phyloP scores from a whole-genome alignment of 768 basidiomycete genomes.

The Collybia mongolica region DNA sequence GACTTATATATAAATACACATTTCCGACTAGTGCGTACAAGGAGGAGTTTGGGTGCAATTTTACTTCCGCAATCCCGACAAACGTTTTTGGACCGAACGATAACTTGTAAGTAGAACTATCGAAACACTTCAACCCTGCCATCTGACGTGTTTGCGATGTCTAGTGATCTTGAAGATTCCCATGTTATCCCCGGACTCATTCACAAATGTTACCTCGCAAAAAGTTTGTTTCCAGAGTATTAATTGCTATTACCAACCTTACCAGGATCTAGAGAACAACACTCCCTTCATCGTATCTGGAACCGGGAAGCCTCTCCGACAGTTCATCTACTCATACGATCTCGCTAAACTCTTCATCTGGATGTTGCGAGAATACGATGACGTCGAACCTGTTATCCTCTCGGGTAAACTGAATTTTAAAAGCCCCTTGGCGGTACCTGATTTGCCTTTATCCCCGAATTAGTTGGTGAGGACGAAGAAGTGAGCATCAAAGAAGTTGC shows the following conservation, averaged over 20 bases:
- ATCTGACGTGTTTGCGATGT: slow-evolving; percentile 6
- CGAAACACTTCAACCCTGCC: background rate
- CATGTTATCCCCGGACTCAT: slow-evolving; percentile 95
- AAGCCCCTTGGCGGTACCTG: background rate
- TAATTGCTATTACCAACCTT: background rate
- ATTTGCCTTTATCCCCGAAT: background rate
- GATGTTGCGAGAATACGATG: slow-evolving; percentile 87
- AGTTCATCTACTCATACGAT: slow-evolving; percentile 97
- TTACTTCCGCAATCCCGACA: slow-evolving; percentile 95
- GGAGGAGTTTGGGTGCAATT: slow-evolving; percentile 92
- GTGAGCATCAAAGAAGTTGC: slow-evolving; percentile 90
- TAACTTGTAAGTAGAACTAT: slow-evolving; percentile 66
- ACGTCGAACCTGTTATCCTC: slow-evolving; percentile 91
- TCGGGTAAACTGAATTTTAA: slow-evolving; percentile 53
- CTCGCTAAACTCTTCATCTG: slow-evolving; percentile 95
- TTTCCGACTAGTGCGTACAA: slow-evolving; percentile 77
- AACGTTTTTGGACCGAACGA: slow-evolving; percentile 96
- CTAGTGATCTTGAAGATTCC: slow-evolving; percentile 81
- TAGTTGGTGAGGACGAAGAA: slow-evolving; percentile 92
- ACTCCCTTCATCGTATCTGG: slow-evolving; percentile 88
- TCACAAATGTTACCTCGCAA: slow-evolving; percentile 90
- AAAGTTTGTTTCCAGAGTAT: slow-evolving; percentile 48
- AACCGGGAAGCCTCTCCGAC: slow-evolving; percentile 90
- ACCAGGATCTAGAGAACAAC: slow-evolving; percentile 56
- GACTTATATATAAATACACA: background rate